Evolutionary conservation across 768 basidiomycete genomes (phyloP), one percentile per base, ranked within the genome.

Genomic region (Serendipita indica): DNA sequence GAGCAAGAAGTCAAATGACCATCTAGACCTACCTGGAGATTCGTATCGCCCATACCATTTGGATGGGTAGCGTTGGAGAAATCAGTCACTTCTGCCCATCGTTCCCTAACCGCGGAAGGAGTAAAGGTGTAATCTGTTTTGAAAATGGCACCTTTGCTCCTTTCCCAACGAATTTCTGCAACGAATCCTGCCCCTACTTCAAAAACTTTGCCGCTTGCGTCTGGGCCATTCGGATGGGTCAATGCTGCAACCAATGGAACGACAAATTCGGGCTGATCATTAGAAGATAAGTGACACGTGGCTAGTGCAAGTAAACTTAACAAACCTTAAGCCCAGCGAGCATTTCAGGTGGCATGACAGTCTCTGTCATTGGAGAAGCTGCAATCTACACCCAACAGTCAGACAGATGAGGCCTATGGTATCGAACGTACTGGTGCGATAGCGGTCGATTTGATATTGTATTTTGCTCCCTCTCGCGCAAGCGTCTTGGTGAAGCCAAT

Each of bases 311-410:
- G 6, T 43, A 43, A 7, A n/a, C 10, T 3, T 2, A 3, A 52
- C 64, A 10, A 68, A 85, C 86, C 69, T 84, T 83, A 37, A 96
- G 72, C 65, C 88, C 86, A n/a, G 79, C 84, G 58, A 98, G 79
- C 79, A 96, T 82, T 59, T 97, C 94, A 18, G 86, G 84, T 6
- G 94, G 88, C 86, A 97, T 89, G 64, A 93, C 75, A 0, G 91
- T 96, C 66, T 84, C 92, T 2, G 92, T 96, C 94, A 98, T 98
- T 2, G 80, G 79, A 2, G 91, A 94, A 0, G 93, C 94, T n/a
- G 94, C 94, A 61, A 89, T 83, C 89, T 91, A 62, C 12, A 16
- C 6, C 13, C 10, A 12, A 39, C 52, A 62, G 30, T 35, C 33
- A 52, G 22, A 37, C 18, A 33, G 2, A 30, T 18, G 25, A 45